Evolutionary conservation across 768 basidiomycete species (phyloP).

Genomic region (Amanita pallidorosea): DNA sequence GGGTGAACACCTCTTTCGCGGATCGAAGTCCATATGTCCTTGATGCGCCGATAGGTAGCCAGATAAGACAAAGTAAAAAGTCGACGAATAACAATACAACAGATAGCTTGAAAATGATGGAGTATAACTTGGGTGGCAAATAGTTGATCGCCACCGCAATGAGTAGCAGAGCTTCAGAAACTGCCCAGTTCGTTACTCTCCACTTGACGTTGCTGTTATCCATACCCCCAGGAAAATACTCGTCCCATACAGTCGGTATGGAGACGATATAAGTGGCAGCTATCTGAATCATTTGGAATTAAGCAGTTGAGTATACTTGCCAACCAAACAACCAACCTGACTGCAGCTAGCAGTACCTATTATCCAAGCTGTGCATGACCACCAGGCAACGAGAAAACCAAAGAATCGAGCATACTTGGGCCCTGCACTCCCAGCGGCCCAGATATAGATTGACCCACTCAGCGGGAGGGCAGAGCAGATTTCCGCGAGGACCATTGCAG

Average conservation of each 20-base stretch:
- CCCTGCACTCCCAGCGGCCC: conserved; percentile 90
- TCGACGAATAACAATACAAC: conserved; percentile 71
- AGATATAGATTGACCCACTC: conserved; percentile 89
- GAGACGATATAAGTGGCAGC: conserved; percentile 88
- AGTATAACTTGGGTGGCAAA: conserved; percentile 67
- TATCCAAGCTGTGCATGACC: conserved; percentile 92
- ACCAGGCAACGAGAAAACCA: conserved; percentile 88
- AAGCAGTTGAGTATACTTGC: background rate
- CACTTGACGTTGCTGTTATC: conserved; percentile 67
- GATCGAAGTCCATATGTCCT: conserved; percentile 84
- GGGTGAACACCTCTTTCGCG: conserved; percentile 75
- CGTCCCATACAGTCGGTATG: conserved; percentile 67
- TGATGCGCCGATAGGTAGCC: conserved; percentile 87
- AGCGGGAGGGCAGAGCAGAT: conserved; percentile 83
- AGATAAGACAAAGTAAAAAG: conserved; percentile 83
- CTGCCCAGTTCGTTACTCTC: conserved; percentile 75
- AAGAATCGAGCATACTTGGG: conserved; percentile 79
- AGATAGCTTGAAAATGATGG: conserved; percentile 67
- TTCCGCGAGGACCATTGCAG: conserved; percentile 79
- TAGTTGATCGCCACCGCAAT: conserved; percentile 77
- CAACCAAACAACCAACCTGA: conserved; percentile 38
- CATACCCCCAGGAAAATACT: conserved; percentile 76
- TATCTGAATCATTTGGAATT: conserved; percentile 32
- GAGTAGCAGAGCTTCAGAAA: conserved; percentile 65
- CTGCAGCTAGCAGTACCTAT: conserved; percentile 84